Base-by-base conservation (phyloP, 306 rosid genomes). In the Lablab purpureus region DNA sequence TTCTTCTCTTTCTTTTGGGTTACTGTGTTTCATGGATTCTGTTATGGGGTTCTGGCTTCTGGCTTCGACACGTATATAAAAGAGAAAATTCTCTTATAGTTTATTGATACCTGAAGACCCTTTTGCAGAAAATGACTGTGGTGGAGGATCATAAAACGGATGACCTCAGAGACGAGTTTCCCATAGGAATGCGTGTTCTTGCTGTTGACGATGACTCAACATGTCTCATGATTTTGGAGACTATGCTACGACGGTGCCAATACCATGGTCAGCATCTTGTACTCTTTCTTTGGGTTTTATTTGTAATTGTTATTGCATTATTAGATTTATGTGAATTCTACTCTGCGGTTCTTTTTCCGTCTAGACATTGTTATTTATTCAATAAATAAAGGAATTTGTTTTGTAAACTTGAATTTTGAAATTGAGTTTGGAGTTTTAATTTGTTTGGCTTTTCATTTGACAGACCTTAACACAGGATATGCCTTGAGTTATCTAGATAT, bases 191-290 rank as follows among this genome's bases (percentile, higher is more conserved):
- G 99, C 91, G 93, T 58, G 93, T 96, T 41, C 97, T 96, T 43
- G 98, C 98, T 2, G 99, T 96, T 70, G 99, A 96, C 10, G 99
- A 96, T 72, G 97, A 96, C 43, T 87, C 90, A 79, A 91, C 91
- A 21, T 93, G 98, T 59, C 97, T 93, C 73, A 36, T 36, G 81
- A 58, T 96, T 75, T 85, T 96, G 86, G 96, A 93, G 80, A 83
- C 81, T 73, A 82, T 90, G 71, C 97, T 96, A 19, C 93, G 87
- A 32, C 88, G 87, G 73, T 93, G 98, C 88, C 87, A 91, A 54
- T 96, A 96, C 78, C 91, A 93, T 67, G 99, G 99, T 96, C 25
- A 52, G 80, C 30, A 37, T 71, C 80, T 36, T 32, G 43, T 46
- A 15, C 64, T 82, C 12, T 9, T 63, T 7, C n/a, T n/a, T 56